phyloP scores from a whole-genome alignment of 352 stramenopile genomes.

The Phytophthora pinifolia region DNA sequence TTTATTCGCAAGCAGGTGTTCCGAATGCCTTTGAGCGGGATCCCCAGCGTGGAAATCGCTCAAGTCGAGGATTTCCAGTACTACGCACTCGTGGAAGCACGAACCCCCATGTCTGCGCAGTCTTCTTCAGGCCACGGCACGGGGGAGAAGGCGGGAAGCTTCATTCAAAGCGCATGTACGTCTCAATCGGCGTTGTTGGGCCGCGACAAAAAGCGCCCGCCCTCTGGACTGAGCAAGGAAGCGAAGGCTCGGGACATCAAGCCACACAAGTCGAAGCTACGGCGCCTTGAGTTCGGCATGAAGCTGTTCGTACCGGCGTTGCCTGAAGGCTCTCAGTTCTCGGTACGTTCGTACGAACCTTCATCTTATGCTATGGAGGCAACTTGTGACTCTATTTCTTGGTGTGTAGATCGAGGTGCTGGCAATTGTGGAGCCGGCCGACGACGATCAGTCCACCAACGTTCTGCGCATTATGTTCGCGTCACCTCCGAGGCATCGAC shows the following conservation, averaged over 20 bases:
- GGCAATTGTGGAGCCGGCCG: constrained; percentile 38
- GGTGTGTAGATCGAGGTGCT: constrained; percentile 43
- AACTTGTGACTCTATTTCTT: constrained; percentile 1
- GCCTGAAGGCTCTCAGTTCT: constrained; percentile 55
- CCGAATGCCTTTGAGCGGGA: constrained; percentile 51
- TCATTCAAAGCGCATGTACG: constrained; percentile 6
- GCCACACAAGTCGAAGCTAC: constrained; percentile 5
- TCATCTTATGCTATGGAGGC: neutral
- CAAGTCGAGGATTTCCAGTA: constrained; percentile 66
- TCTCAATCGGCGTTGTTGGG: constrained; percentile 15
- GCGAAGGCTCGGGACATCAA: constrained; percentile 15
- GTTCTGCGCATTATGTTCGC: constrained; percentile 52
- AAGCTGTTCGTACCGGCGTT: constrained; percentile 56
- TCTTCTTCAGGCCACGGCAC: neutral
- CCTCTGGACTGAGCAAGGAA: constrained; percentile 24
- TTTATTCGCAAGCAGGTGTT: constrained; percentile 62
- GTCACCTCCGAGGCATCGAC: constrained; percentile 21
- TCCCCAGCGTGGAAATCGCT: constrained; percentile 45
- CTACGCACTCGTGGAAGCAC: constrained; percentile 38
- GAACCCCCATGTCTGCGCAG: neutral
- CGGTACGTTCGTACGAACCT: constrained; percentile 34
- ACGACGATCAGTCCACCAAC: constrained; percentile 27
- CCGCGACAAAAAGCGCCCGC: constrained; percentile 25
- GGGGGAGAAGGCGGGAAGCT: constrained; percentile 21
- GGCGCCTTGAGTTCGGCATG: constrained; percentile 66